Conservation (phyloP, 768 basidiomycete species). For the Gautieria morchelliformis region DNA sequence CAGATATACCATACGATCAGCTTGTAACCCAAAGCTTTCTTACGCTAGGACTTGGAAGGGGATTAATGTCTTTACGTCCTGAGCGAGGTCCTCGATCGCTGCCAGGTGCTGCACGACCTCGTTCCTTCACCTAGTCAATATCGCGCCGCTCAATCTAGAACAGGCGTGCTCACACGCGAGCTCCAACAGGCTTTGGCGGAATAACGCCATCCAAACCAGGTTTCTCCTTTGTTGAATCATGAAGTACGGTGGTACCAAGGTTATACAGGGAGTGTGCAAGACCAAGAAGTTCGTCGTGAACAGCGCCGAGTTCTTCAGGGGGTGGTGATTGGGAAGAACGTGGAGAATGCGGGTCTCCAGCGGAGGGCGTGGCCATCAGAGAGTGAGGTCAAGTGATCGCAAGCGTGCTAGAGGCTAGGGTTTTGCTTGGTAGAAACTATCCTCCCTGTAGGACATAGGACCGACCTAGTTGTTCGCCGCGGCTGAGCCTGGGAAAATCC, state of each 20-base stretch:
- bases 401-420: no score
- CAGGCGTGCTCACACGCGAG: constrained; percentile 46
- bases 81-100: constrained; percentile 59
- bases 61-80: constrained; percentile 51
- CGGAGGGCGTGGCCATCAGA: neutral
- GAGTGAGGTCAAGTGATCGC: neutral
- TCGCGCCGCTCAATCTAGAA: neutral
- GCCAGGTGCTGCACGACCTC: constrained; percentile 62
- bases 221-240: constrained; percentile 72
- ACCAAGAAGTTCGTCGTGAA: constrained; percentile 46
- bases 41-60: constrained; percentile 50
- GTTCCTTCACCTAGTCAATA: constrained; percentile 36
- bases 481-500: no score
- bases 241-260: constrained; percentile 73
- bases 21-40: neutral
- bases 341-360: constrained; percentile 3
- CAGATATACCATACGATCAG: neutral
- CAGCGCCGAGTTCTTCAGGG: constrained; percentile 7
- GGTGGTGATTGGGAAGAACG: constrained; percentile 8
- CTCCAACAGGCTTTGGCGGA: constrained; percentile 68
- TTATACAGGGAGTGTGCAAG: constrained; percentile 74
- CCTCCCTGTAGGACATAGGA: no score
- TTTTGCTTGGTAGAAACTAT: no score
- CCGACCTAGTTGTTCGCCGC: no score
- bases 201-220: constrained; percentile 10